A percentile compares a stretch with the other conserved stretches of the same genome.
Conservation (phyloP, 2,329 filamentous ascomycete species). For the Trichoderma sp. region DNA sequence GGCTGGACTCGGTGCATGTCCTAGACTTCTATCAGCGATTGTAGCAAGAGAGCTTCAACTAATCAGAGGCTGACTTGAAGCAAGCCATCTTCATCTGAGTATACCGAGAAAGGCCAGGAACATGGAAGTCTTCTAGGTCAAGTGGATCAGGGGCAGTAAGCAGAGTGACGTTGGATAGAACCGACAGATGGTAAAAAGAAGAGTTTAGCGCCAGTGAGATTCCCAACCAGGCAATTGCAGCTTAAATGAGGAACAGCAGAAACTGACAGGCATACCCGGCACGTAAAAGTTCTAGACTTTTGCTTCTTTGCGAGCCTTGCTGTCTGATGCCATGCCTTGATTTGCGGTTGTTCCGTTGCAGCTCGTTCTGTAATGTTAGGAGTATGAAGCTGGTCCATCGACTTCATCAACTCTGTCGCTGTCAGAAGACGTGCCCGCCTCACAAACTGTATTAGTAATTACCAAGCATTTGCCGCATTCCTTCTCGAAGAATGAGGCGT, state of each 20-base stretch:
- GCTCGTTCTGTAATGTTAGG: no score
- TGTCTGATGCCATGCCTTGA: background rate
- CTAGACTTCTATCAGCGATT: no score
- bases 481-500: background rate
- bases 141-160: background rate
- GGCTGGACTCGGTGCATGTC: no score
- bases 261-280: background rate
- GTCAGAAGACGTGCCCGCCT: background rate
- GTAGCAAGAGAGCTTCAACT: no score
- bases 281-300: slow-evolving; percentile 1
- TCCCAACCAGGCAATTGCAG: slow-evolving; percentile 10
- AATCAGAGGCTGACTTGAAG: background rate
- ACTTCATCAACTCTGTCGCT: no score
- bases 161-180: background rate
- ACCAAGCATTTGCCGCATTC: background rate
- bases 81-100: background rate
- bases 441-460: background rate
- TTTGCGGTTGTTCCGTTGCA: background rate
- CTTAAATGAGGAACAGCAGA: background rate
- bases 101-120: background rate
- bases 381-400: no score
- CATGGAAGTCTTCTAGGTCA: background rate
- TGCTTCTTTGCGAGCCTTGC: background rate
- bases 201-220: background rate
- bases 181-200: background rate